These are phyloP conservation scores for Meredithiella fracta DNA, from an alignment of 2,329 filamentous ascomycete genomes.

Conservation along the genomic window DNA sequence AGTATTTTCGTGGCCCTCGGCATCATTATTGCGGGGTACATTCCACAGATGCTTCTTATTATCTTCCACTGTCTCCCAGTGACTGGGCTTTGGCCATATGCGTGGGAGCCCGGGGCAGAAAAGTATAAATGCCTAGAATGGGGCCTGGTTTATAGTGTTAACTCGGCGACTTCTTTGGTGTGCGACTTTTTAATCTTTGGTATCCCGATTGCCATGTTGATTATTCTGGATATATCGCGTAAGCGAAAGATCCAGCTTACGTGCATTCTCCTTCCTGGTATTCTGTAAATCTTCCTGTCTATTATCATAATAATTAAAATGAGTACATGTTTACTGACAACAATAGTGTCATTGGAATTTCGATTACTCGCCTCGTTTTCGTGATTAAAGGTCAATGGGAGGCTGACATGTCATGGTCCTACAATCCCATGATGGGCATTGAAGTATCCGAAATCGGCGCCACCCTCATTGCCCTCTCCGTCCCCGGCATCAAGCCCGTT, in stretches of 20 bases:
- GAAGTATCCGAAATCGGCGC: slow-evolving; percentile 34
- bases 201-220: slow-evolving; percentile 32
- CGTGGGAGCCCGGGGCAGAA: slow-evolving; percentile 25
- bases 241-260: slow-evolving; percentile 31
- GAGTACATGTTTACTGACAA: background rate
- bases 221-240: slow-evolving; percentile 27
- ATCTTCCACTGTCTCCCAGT: slow-evolving; percentile 36
- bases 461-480: slow-evolving; percentile 33
- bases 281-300: slow-evolving; percentile 26
- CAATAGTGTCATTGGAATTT: slow-evolving; percentile 32
- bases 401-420: slow-evolving; percentile 32
- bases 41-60: slow-evolving; percentile 33
- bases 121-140: slow-evolving; percentile 31
- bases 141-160: slow-evolving; percentile 35
- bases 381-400: slow-evolving; percentile 32
- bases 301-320: background rate
- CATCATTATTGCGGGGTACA: slow-evolving; percentile 26
- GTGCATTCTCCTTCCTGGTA: slow-evolving; percentile 32
- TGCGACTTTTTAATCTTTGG: slow-evolving; percentile 35
- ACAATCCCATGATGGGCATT: slow-evolving; percentile 32
- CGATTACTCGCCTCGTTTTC: slow-evolving; percentile 29
- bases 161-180: slow-evolving; percentile 31
- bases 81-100: slow-evolving; percentile 35
- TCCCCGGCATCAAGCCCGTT: slow-evolving; percentile 33
- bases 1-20: slow-evolving; percentile 23